Evolutionary conservation across 2,329 filamentous ascomycete species (phyloP).

Genomic region (Colletotrichum lindemuthianum): DNA sequence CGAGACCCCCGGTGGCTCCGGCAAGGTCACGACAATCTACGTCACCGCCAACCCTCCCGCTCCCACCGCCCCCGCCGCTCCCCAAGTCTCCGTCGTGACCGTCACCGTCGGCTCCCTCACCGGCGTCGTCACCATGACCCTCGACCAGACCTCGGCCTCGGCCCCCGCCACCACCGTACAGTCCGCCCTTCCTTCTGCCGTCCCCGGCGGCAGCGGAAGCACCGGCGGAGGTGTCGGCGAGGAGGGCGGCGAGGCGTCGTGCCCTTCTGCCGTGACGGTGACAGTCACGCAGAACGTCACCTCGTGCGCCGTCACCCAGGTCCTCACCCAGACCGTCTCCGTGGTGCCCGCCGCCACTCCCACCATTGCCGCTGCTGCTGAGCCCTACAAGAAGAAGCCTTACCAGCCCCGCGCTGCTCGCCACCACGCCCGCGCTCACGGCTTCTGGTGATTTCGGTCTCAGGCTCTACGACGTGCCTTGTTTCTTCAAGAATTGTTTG

Average conservation of each 20-base stretch:
- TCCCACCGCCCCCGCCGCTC: conserved; percentile 17
- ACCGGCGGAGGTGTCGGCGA: conserved; percentile 11
- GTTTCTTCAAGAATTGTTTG: too few relatives aligned
- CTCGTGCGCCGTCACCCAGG: conserved; percentile 20
- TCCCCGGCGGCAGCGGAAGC: conserved; percentile 11
- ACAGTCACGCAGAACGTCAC: conserved; percentile 20
- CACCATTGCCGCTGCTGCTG: conserved; percentile 16
- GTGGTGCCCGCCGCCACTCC: conserved; percentile 20
- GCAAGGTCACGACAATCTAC: conserved; percentile 27
- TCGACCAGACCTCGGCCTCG: conserved; percentile 20
- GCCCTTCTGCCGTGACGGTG: conserved; percentile 32
- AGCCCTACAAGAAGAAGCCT: background rate
- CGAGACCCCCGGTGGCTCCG: conserved; percentile 15
- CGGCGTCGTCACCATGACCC: conserved; percentile 35
- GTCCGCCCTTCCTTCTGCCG: conserved; percentile 17
- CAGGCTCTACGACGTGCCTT: background rate
- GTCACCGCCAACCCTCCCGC: conserved; percentile 25
- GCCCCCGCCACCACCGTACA: conserved; percentile 20
- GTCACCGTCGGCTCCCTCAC: conserved; percentile 32
- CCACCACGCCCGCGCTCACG: conserved; percentile 15
- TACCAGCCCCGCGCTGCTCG: conserved; percentile 13
- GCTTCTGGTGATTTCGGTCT: conserved; percentile 10
- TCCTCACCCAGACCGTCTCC: conserved; percentile 35
- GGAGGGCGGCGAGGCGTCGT: conserved; percentile 8
- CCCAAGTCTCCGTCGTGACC: conserved; percentile 31